Evolutionary conservation across 116 monocot species (phyloP), one percentile per base, ranked within the genome.

Genomic region (Zostera marina): DNA sequence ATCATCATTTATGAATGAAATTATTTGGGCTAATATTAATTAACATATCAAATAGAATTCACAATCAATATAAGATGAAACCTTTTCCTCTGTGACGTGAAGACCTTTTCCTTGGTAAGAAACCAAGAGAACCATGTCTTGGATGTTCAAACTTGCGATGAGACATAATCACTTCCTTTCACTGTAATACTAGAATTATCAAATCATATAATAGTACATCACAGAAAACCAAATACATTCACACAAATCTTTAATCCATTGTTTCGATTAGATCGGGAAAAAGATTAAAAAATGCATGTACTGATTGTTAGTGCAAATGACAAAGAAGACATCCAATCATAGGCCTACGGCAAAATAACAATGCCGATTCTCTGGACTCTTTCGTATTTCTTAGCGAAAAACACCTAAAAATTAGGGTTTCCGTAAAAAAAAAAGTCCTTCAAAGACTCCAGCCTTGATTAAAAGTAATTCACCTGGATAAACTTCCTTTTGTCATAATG

Each of bases 361-460:
- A 64, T 68, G 61, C 77, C 81, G 77, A 82, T 77, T 82, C 81
- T 82, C 81, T 20, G 54, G 68, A 20, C 77, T 74, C 77, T 71
- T 60, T 53, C 6, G 81, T 77, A 68, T 77, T 60, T 64, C 81
- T 77, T 72, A 47, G 63, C 55, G 49, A 70, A 70, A 43, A 70
- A 43, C 47, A 64, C 64, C 32, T 2, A 5, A 32, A 5, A 62
- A 22, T 7, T 21, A 13, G 45, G 58, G 65, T 19, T 57, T 63
- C 16, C 0, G 64, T 17, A 41, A 25, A 70, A 68, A 70, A 68
- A 64, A 68, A 66, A 74, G 77, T 74, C 66, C 41, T 56, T 77
- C 61, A 10, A 65, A 82, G 81, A 82, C 71, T 82, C 81, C 81
- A 77, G 77, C 81, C 81, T 82, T 74, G 81, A 74, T 82, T 65